Conservation (phyloP, 805 yeast genomes). For the Sporopachydermia lactativora region DNA sequence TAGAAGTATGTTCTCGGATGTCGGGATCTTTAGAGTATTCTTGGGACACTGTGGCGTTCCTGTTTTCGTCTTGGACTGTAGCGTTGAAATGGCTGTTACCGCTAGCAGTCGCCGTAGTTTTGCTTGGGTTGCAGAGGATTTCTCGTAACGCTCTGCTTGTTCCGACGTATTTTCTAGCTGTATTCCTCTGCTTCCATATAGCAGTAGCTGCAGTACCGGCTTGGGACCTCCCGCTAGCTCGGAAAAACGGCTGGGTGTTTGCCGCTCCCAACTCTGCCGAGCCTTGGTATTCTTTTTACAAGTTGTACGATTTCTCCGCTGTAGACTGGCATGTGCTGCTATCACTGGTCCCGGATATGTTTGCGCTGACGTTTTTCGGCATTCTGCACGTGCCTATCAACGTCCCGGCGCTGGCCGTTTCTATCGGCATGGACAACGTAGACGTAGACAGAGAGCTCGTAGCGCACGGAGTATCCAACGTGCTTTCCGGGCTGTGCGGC, state of each 20-base stretch:
- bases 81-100: slow-evolving; percentile 66
- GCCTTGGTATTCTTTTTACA: slow-evolving; percentile 85
- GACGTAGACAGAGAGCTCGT: slow-evolving; percentile 88
- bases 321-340: slow-evolving; percentile 67
- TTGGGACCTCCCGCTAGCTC: slow-evolving; percentile 44
- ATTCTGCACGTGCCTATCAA: slow-evolving; percentile 93
- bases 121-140: slow-evolving; percentile 47
- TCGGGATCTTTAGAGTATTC: slow-evolving; percentile 62
- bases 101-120: slow-evolving; percentile 39
- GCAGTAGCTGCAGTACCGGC: slow-evolving; percentile 50
- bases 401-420: slow-evolving; percentile 92
- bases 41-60: slow-evolving; percentile 35
- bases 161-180: slow-evolving; percentile 64
- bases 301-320: slow-evolving; percentile 46
- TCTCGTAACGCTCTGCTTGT: slow-evolving; percentile 60
- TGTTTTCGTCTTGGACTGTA: slow-evolving; percentile 22
- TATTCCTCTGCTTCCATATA: slow-evolving; percentile 57
- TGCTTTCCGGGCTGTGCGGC: slow-evolving; percentile 70
- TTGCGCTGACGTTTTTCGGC: slow-evolving; percentile 92
- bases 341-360: slow-evolving; percentile 77
- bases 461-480: slow-evolving; percentile 89
- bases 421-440: slow-evolving; percentile 61
- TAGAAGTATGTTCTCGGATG: slow-evolving; percentile 78
- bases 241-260: slow-evolving; percentile 80
- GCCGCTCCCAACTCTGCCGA: slow-evolving; percentile 44